These are phyloP conservation scores for Immersiella caudata DNA, from an alignment of 495 filamentous ascomycete genomes.

Conservation along the genomic window DNA sequence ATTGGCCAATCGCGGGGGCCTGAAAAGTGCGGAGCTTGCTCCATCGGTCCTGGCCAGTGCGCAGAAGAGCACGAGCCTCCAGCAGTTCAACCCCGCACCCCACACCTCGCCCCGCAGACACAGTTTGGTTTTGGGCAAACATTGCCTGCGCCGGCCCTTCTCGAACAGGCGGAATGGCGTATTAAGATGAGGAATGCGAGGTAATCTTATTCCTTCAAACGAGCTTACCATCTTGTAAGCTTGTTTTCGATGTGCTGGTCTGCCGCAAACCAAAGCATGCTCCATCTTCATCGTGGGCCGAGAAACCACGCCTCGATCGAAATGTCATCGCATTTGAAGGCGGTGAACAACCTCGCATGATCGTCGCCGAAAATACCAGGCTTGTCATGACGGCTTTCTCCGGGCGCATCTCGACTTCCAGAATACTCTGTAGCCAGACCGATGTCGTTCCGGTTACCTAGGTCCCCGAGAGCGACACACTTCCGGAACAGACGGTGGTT, in stretches of 20 bases:
- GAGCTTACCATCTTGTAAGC: too few species aligned
- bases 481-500: conserved; percentile 3
- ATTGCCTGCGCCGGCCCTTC: background rate
- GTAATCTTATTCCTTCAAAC: too few species aligned
- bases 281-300: too few species aligned
- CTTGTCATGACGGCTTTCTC: background rate
- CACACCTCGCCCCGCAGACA: background rate
- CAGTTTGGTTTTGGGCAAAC: background rate
- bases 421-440: background rate
- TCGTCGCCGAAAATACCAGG: background rate
- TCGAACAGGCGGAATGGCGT: too few species aligned
- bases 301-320: background rate
- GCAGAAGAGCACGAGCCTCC: background rate
- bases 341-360: background rate
- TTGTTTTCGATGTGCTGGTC: too few species aligned
- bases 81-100: conserved; percentile 1
- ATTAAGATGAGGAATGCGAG: too few species aligned
- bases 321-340: background rate
- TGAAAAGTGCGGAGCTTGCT: conserved; percentile 1
- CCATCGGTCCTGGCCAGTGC: conserved; percentile 8
- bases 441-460: background rate
- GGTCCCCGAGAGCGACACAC: background rate
- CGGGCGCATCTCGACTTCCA: background rate
- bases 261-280: too few species aligned
- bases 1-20: conserved; percentile 18